Evolutionary conservation across 768 basidiomycete genomes (phyloP).

Genomic region (Mycena venus): DNA sequence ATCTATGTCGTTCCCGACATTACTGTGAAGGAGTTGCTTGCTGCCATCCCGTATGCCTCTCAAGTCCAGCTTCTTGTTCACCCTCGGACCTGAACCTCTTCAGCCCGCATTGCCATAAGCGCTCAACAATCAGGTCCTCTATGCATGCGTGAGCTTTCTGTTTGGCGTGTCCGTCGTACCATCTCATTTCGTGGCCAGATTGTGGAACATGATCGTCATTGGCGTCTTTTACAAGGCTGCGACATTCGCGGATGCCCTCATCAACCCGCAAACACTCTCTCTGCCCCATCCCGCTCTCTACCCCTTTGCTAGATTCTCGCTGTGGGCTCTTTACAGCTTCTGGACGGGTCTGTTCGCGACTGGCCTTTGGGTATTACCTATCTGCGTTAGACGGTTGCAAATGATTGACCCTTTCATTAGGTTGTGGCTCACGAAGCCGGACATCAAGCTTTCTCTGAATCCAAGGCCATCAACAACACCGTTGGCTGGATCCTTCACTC

Average conservation of each 20-base stretch:
- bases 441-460: constrained; percentile 96
- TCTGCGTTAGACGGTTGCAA: constrained; percentile 44
- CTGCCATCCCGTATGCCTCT: constrained; percentile 80
- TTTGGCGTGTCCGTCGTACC: neutral
- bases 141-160: constrained; percentile 74
- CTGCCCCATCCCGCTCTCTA: constrained; percentile 76
- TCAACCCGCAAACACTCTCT: constrained; percentile 66
- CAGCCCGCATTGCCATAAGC: constrained; percentile 90
- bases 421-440: constrained; percentile 91
- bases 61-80: neutral
- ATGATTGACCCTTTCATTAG: neutral
- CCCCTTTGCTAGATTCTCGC: constrained; percentile 68
- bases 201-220: constrained; percentile 84
- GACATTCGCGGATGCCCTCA: constrained; percentile 71
- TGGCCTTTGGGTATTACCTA: constrained; percentile 67
- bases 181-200: constrained; percentile 53
- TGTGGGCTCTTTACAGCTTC: constrained; percentile 90
- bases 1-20: constrained; percentile 84
- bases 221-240: constrained; percentile 76
- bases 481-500: constrained; percentile 96
- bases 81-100: neutral
- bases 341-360: constrained; percentile 88
- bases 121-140: constrained; percentile 86
- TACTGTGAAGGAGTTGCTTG: constrained; percentile 88
- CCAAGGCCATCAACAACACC: constrained; percentile 90